Conservation (phyloP, 768 basidiomycete species). For the Mycena rosella region DNA sequence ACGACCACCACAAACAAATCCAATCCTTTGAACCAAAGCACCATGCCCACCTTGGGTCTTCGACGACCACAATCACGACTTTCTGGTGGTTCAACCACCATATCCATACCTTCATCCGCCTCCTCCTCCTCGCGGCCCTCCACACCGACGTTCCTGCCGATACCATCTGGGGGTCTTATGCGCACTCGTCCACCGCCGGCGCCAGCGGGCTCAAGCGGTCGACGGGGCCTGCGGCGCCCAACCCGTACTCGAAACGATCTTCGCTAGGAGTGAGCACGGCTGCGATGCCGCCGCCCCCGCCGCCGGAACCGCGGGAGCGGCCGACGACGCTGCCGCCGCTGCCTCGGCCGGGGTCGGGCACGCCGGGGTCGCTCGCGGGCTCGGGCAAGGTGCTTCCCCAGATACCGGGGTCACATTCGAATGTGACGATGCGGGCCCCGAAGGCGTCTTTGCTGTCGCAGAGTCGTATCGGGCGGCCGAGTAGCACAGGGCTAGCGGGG, state of each 20-base stretch:
- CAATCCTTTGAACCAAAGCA: constrained; percentile 58
- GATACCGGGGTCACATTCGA: constrained; percentile 56
- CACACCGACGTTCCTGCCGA: constrained; percentile 83
- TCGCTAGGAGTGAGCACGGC: constrained; percentile 62
- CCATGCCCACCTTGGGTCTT: constrained; percentile 55
- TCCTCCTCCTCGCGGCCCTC: constrained; percentile 69
- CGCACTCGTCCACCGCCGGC: constrained; percentile 54
- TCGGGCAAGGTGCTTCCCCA: constrained; percentile 57
- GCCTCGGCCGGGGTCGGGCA: constrained; percentile 45
- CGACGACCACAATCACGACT: constrained; percentile 81
- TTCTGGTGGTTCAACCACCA: constrained; percentile 72
- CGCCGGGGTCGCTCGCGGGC: constrained; percentile 45
- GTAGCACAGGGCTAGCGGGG: constrained; percentile 47
- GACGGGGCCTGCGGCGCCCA: constrained; percentile 60
- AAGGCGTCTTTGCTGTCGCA: constrained; percentile 52
- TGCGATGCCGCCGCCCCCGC: constrained; percentile 47
- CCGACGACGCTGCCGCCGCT: constrained; percentile 51
- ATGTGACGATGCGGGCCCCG: constrained; percentile 61
- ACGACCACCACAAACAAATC: constrained; percentile 45
- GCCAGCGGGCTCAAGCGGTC: constrained; percentile 70
- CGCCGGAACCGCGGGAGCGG: constrained; percentile 48
- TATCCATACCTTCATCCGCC: constrained; percentile 72
- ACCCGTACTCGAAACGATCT: constrained; percentile 64
- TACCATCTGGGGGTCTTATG: constrained; percentile 69
- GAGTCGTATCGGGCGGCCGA: constrained; percentile 59